Evolutionary conservation across 257 asterid genomes (phyloP), one percentile per base, ranked within the genome.

Genomic region (Capsicum rhomboideum): DNA sequence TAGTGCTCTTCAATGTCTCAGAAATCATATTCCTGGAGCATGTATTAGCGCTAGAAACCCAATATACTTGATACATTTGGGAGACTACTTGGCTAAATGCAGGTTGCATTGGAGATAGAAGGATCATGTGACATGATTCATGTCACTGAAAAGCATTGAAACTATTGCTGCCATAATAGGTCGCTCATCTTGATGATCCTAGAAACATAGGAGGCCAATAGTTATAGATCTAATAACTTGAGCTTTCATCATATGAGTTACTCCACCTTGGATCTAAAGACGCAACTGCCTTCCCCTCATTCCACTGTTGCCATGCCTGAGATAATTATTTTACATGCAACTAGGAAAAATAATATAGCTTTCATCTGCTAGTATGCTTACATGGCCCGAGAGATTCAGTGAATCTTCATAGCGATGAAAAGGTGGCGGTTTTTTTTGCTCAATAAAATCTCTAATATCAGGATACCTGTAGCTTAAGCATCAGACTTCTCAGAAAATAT

Each of bases 71-170:
- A 42, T 13, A 42, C 79, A 6, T 37, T 46, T 1, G 78, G 78
- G 49, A 5, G 17, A 18, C 79, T 72, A 10, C 21, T 40, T 72
- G 50, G 46, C 79, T 23, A 37, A 84, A 84, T 2, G 79, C 79
- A 4, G 83, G 79, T 66, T 78, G 56, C 74, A 29, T 78, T 6
- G 84, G 83, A 64, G 20, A 37, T 66, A 66, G 52, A 34, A 79
- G 68, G 20, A 11, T 64, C n/a, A n/a, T n/a, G n/a, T n/a, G n/a
- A n/a, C n/a, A n/a, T n/a, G n/a, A n/a, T n/a, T n/a, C 64, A 44
- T 64, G 17, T 78, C 86, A 79, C 31, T 66, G 86, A 50, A 59
- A 49, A 84, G 50, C 80, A 78, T 79, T 42, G 68, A 63, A 78
- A 79, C 61, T 16, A 84, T 46, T 7, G 34, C 31, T 49, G 86